Conservation (phyloP, 441 rosid genomes). For the Pelargonium exstipulatum region DNA sequence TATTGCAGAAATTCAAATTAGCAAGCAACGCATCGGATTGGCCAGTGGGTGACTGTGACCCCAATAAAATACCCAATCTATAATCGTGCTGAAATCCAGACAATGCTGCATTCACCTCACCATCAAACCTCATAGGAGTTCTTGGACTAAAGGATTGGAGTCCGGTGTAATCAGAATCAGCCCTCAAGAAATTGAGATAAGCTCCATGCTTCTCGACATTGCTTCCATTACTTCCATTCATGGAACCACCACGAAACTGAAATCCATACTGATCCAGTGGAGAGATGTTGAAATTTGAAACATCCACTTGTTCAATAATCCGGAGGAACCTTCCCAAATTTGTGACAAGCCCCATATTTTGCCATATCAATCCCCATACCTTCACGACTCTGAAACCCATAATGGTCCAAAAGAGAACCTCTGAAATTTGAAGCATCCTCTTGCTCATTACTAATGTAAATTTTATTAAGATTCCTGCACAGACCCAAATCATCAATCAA, state of each 20-base stretch:
- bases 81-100: constrained; percentile 16
- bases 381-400: constrained; percentile 11
- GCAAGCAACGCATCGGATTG: constrained; percentile 18
- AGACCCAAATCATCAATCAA: constrained; percentile 29
- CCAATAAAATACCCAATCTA: constrained; percentile 8
- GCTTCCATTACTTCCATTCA: neutral
- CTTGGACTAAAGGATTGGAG: constrained; percentile 18
- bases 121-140: constrained; percentile 16
- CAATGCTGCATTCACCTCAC: constrained; percentile 15
- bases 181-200: neutral
- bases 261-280: neutral
- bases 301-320: neutral
- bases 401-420: constrained; percentile 8
- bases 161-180: constrained; percentile 21
- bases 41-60: constrained; percentile 11
- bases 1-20: constrained; percentile 14
- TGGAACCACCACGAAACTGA: neutral
- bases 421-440: constrained; percentile 19
- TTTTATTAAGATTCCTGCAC: constrained; percentile 23
- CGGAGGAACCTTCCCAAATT: constrained; percentile 7
- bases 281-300: no score
- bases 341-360: constrained; percentile 8
- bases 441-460: constrained; percentile 24
- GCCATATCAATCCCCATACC: constrained; percentile 9
- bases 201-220: neutral